Evolutionary conservation across 305 asterid species (phyloP).

Genomic region (Fraxinus xanthoxyloides): DNA sequence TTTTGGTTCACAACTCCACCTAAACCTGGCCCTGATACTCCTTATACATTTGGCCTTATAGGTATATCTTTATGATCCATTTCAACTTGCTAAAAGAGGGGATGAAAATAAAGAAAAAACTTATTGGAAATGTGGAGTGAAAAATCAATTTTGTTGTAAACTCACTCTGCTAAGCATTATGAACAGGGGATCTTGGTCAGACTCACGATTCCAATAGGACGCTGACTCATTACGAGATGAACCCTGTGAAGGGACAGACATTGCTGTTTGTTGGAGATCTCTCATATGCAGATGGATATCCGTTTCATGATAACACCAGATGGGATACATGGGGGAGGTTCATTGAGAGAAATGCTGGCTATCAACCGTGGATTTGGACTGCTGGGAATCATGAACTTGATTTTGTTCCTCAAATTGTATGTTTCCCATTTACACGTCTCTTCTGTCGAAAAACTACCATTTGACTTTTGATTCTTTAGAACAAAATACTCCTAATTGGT

Average conservation of each 20-base stretch:
- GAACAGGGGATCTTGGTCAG: constrained; percentile 79
- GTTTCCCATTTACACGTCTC: constrained; percentile 19
- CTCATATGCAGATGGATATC: constrained; percentile 68
- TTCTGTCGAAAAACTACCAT: background rate
- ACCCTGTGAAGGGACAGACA: constrained; percentile 53
- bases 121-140: background rate
- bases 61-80: constrained; percentile 34
- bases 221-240: constrained; percentile 55
- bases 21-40: constrained; percentile 61
- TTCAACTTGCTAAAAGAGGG: background rate
- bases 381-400: constrained; percentile 74
- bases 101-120: background rate
- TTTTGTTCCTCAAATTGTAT: constrained; percentile 51
- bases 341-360: constrained; percentile 58
- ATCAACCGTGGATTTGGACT: constrained; percentile 77
- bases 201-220: constrained; percentile 59
- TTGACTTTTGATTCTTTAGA: background rate
- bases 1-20: constrained; percentile 74
- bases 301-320: constrained; percentile 52
- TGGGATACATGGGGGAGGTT: constrained; percentile 82
- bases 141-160: constrained; percentile 5
- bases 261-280: constrained; percentile 65
- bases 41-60: constrained; percentile 72
- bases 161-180: constrained; percentile 6
- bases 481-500: background rate